phyloP scores from a whole-genome alignment of 163 green algal species.

The Scenedesmus sp. region DNA sequence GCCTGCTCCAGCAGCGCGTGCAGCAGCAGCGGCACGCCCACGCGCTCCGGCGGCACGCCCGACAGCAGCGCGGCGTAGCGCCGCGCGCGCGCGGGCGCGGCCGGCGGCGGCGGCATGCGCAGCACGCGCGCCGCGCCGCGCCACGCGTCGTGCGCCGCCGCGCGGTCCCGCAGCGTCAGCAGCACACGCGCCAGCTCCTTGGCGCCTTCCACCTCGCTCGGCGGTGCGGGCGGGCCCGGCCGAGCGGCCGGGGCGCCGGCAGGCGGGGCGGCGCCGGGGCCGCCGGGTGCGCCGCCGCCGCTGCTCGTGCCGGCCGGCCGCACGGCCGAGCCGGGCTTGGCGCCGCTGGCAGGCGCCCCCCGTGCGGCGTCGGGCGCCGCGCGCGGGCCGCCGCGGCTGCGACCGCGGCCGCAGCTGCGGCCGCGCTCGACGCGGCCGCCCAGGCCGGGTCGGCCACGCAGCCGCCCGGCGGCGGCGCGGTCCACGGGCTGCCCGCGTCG shows the following conservation, averaged over 20 bases:
- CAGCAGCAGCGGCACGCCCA: slow-evolving; percentile 61
- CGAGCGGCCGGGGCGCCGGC: not conserved
- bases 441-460: slow-evolving; percentile 16
- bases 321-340: slow-evolving; percentile 19
- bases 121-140: slow-evolving; percentile 49
- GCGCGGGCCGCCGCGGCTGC: slow-evolving; percentile 8
- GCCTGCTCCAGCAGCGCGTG: slow-evolving; percentile 69
- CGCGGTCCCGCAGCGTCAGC: slow-evolving; percentile 33
- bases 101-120: slow-evolving; percentile 14
- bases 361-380: slow-evolving; percentile 14
- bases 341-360: not conserved
- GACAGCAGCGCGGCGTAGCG: slow-evolving; percentile 54
- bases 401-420: slow-evolving; percentile 15
- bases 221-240: not conserved
- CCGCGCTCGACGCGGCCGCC: slow-evolving; percentile 34
- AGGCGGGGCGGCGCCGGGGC: not conserved
- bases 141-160: slow-evolving; percentile 60
- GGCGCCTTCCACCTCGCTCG: slow-evolving; percentile 47
- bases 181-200: slow-evolving; percentile 43
- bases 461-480: not conserved
- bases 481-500: not conserved
- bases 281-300: not conserved
- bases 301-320: slow-evolving; percentile 13
- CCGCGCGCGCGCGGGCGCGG: slow-evolving; percentile 6
- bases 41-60: slow-evolving; percentile 53